Base-by-base conservation (phyloP, 352 stramenopile species). In the Hyphochytrium catenoides region DNA sequence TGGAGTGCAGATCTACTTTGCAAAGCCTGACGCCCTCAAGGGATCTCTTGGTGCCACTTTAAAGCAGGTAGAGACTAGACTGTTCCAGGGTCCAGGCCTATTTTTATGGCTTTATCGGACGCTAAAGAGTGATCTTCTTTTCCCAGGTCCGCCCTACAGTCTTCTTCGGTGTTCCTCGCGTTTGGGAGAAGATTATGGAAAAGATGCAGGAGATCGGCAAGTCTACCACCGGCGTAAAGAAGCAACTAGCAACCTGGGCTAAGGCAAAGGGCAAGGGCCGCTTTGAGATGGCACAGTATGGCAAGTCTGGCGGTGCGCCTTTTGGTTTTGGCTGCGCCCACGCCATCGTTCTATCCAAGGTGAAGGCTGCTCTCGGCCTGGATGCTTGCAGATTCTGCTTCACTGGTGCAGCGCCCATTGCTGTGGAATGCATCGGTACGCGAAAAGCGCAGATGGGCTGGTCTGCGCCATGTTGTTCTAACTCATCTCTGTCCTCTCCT, bases 151-250 rank as follows among this genome's bases (percentile, higher is more conserved):
- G 46, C 17, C 50, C 50, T 12, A 58, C 41, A 6, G 34, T 57
- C 24, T 88, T 89, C 51, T 75, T 91, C 34, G 75, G 65, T 42
- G 75, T 91, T 9, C 75, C 75, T 11, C 71, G 75, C 31, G 74
- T 91, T 39, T 91, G 71, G 70, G 75, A 91, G 51, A 91, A 91
- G 56, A 85, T 91, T 47, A 59, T 66, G 31, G 75, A 88, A 44
- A 84, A 84, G 51, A 76, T 91, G 58, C 74, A 64, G 65, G 51
- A 63, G 42, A 75, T 82, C 28, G 41, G 56, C 24, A 62, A 62
- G 25, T 50, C 76, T 46, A 93, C 73, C 20, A 91, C 54, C 11
- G 76, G 76, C 25, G 47, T 91, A 30, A 93, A 89, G 54, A 89
- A 91, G 57, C 65, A 59, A 31, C 78, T 95, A 37, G 67, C 71